Evolutionary conservation across 768 basidiomycete genomes (phyloP), one percentile per base, ranked within the genome.

Genomic region (Naematelia encephala): DNA sequence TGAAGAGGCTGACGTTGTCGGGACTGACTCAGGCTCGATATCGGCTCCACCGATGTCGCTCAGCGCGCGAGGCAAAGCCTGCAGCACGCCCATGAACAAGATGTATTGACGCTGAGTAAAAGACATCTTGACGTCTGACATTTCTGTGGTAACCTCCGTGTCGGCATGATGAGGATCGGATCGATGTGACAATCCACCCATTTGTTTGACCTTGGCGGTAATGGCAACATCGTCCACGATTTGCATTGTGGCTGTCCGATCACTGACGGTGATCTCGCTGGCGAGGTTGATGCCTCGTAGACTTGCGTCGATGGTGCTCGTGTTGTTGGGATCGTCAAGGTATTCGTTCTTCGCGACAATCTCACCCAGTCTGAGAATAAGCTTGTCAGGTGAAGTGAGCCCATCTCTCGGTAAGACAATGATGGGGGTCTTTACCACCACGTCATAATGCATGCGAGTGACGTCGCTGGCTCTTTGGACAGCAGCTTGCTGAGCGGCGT

Each of bases 381-480:
- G 80, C 25, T 82, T 79, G 76, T 98, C 90, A 12, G 77, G 80
- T 5, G 86, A 85, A 4, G 73, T 77, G 1, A 81, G 76, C 1
- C 73, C 72, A 69, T 88, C 81, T 5, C 84, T 82, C 11, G 96
- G 96, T 71, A 97, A 86, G 23, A 94, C 81, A 48, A 98, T 75
- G 65, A 99, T 97, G 0, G 96, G 96, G 0, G 92, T 87, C 78
- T 91, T 90, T 70, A 98, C 81, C 23, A 86, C 85, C n/a, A 98
- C 75, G 58, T 91, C 84, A 78, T 92, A 97, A 75, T 90, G 85
- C 89, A 98, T 92, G 52, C 86, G 84, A 1, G 75, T 77, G 19
- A 78, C 78, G 75, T 89, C 90, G n/a, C 90, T 85, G 3, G 92
- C 96, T 49, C 84, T 82, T 74, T 97, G 90, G 23, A 90, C 91